phyloP scores from a whole-genome alignment of 2,329 filamentous ascomycete genomes.

The Aspergillus sp. region DNA sequence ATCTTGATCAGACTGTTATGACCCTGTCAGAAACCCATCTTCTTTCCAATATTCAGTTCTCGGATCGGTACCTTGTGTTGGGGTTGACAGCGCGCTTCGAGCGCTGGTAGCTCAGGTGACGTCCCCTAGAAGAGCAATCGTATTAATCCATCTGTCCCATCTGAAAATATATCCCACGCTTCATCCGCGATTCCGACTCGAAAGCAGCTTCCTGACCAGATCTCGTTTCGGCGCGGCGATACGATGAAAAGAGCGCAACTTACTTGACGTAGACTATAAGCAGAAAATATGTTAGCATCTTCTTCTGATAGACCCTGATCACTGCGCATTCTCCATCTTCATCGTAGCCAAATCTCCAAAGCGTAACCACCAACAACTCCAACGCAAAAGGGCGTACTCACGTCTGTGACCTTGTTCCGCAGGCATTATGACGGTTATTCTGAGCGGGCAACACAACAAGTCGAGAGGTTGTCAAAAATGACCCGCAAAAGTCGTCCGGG shows the following conservation, averaged over 20 bases:
- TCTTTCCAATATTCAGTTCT: conserved; percentile 6
- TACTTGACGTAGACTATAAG: conserved; percentile 82
- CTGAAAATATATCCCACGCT: conserved; percentile 7
- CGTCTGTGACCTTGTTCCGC: conserved; percentile 84
- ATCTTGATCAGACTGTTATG: conserved; percentile 82
- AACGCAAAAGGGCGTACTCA: conserved; percentile 55
- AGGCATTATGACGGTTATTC: conserved; percentile 71
- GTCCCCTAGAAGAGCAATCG: conserved; percentile 66
- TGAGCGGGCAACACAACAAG: conserved; percentile 44
- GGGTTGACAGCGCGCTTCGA: conserved; percentile 89
- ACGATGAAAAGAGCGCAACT: conserved; percentile 49
- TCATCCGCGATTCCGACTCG: conserved; percentile 13
- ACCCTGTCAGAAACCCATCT: conserved; percentile 25
- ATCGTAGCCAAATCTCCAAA: not conserved
- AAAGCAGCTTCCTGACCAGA: conserved; percentile 6
- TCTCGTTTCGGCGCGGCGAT: conserved; percentile 19
- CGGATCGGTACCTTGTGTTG: conserved; percentile 61
- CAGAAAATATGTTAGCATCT: conserved; percentile 32
- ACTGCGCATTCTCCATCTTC: not conserved
- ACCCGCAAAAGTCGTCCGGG: conserved; percentile 43
- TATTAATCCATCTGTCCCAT: conserved; percentile 33
- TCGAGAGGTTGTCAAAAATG: conserved; percentile 41
- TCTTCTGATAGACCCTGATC: not conserved
- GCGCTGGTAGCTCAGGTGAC: conserved; percentile 97
- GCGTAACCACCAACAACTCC: conserved; percentile 3